Evolutionary conservation across 2,329 filamentous ascomycete genomes (phyloP).

Genomic region (Exophiala phaeomuriformis): DNA sequence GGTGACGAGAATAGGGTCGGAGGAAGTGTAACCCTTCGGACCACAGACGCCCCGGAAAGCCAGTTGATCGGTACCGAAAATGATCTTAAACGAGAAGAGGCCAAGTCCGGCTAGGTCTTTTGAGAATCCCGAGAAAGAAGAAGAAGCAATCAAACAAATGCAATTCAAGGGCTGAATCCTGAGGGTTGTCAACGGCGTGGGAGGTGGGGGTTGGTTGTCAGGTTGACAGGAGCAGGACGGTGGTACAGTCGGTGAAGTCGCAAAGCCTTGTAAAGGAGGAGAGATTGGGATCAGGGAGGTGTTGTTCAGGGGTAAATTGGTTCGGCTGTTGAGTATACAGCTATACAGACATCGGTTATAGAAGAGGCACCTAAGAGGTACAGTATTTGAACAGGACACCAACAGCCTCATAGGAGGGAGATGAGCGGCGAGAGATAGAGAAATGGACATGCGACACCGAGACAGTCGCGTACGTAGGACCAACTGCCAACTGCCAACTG

Average conservation of each 20-base stretch:
- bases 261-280: neutral
- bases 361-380: too few relatives aligned
- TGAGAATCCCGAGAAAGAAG: neutral
- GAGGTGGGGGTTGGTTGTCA: slow-evolving; percentile 6
- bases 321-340: too few relatives aligned
- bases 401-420: neutral
- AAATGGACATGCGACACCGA: slow-evolving; percentile 3
- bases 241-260: neutral
- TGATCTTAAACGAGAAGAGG: slow-evolving; percentile 8
- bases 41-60: neutral
- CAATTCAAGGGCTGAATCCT: neutral
- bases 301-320: neutral
- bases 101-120: neutral
- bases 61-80: slow-evolving; percentile 7
- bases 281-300: neutral
- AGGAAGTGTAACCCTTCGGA: neutral
- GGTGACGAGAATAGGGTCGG: neutral
- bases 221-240: neutral
- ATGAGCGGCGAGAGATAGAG: neutral
- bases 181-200: slow-evolving; percentile 6
- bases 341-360: too few relatives aligned
- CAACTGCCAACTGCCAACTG: neutral
- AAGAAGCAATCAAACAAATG: slow-evolving; percentile 9
- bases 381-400: neutral
- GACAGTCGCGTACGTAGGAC: neutral